These are phyloP conservation scores for Rubia peregrina DNA, from an alignment of 305 asterid species.

Conservation along the genomic window DNA sequence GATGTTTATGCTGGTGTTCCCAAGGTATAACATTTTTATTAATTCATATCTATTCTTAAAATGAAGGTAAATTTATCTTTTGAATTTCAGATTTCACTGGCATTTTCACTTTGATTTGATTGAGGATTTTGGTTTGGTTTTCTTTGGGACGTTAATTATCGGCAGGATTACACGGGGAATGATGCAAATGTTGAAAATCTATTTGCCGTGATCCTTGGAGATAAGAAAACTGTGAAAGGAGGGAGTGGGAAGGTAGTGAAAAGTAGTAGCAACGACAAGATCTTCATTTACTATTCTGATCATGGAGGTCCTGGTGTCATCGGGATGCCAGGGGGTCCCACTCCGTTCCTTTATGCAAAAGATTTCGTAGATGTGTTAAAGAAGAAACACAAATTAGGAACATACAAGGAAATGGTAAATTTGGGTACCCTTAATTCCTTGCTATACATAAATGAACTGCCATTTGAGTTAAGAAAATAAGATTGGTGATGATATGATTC, in stretches of 20 bases:
- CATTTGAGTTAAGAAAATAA: no score
- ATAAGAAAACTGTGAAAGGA: slow-evolving; percentile 52
- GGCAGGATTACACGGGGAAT: slow-evolving; percentile 75
- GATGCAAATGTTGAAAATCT: slow-evolving; percentile 52
- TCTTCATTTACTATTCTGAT: slow-evolving; percentile 74
- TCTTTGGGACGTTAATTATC: not conserved
- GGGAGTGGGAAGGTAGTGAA: slow-evolving; percentile 74
- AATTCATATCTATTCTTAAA: no score
- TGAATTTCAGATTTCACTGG: no score
- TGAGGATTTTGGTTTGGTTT: not conserved
- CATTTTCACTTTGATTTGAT: not conserved
- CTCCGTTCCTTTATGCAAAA: slow-evolving; percentile 46
- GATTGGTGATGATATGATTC: not conserved
- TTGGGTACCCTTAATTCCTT: not conserved
- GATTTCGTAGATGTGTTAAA: slow-evolving; percentile 66
- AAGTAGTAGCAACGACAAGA: slow-evolving; percentile 58
- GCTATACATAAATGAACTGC: no score
- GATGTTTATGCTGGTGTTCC: slow-evolving; percentile 88
- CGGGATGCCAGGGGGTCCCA: slow-evolving; percentile 61
- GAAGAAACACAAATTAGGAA: slow-evolving; percentile 56
- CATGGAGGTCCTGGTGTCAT: slow-evolving; percentile 96
- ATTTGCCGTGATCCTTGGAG: slow-evolving; percentile 72
- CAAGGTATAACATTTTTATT: slow-evolving; percentile 39
- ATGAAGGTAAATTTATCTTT: no score
- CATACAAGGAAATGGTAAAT: slow-evolving; percentile 73